Conservation (phyloP, 306 rosid species). For the Gastrolobium bilobum region DNA sequence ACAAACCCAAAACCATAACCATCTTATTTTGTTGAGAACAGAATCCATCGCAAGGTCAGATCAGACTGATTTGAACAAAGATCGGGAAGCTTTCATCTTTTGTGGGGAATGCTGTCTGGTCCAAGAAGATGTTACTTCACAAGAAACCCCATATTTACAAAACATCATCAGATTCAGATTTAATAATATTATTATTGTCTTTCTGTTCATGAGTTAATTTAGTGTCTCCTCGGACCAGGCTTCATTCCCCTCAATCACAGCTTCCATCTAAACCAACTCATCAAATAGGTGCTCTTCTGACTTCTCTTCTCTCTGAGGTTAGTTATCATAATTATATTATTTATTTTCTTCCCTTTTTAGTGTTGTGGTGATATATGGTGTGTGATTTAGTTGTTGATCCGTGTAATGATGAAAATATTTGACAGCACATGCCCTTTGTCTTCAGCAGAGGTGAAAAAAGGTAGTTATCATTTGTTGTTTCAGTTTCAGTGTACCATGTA, state of each 20-base stretch:
- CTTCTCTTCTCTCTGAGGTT: not conserved
- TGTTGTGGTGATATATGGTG: constrained; percentile 12
- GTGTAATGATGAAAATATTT: constrained; percentile 56
- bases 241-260: constrained; percentile 81
- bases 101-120: constrained; percentile 79
- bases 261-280: constrained; percentile 47
- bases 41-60: not conserved
- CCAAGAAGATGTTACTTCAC: constrained; percentile 53
- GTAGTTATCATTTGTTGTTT: constrained; percentile 48
- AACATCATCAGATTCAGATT: not conserved
- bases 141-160: not conserved
- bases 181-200: not conserved
- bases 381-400: constrained; percentile 39
- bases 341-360: not conserved
- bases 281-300: not conserved
- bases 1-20: not conserved
- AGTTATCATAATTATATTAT: not conserved
- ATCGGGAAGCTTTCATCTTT: constrained; percentile 59
- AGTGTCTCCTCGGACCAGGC: constrained; percentile 80
- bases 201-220: not conserved
- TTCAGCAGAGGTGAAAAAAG: constrained; percentile 49
- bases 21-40: not conserved
- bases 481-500: constrained; percentile 34
- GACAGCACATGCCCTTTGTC: constrained; percentile 47
- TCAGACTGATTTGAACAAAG: not conserved